These are phyloP conservation scores for Boletus semigastroideus DNA, from an alignment of 1,284 basidiomycete genomes.

Conservation along the genomic window DNA sequence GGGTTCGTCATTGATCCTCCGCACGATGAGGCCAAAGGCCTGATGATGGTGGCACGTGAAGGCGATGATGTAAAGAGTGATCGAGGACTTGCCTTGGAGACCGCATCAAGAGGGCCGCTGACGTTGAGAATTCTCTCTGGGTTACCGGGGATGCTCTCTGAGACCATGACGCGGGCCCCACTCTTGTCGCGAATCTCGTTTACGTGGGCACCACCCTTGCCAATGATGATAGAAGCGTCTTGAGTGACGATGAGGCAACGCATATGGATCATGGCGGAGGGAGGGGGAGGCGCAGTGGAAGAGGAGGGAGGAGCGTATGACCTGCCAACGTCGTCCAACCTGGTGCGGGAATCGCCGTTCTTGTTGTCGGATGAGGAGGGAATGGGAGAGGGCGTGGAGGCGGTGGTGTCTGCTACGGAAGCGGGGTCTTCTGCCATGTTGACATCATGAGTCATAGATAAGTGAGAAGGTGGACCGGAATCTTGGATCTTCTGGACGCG, in stretches of 20 bases:
- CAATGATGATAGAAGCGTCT: slow-evolving; percentile 99
- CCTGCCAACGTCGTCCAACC: slow-evolving; percentile 34
- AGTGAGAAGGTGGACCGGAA: slow-evolving; percentile 41
- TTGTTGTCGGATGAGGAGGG: slow-evolving; percentile 42
- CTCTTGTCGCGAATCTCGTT: slow-evolving; percentile 99
- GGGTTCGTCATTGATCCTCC: slow-evolving; percentile 98
- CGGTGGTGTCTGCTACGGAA: slow-evolving; percentile 50
- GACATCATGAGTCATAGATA: slow-evolving; percentile 53
- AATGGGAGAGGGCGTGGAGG: slow-evolving; percentile 54
- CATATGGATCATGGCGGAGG: slow-evolving; percentile 86
- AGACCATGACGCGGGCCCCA: slow-evolving; percentile 92
- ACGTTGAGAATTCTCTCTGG: slow-evolving; percentile 98
- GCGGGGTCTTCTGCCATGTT: slow-evolving; percentile 56
- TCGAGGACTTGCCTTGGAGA: slow-evolving; percentile 78
- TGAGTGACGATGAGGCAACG: slow-evolving; percentile 97
- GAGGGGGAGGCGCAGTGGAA: slow-evolving; percentile 41
- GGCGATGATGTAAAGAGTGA: slow-evolving; percentile 12
- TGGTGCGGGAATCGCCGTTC: slow-evolving; percentile 36
- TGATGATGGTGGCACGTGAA: slow-evolving; percentile 33
- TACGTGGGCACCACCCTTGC: slow-evolving; percentile 93
- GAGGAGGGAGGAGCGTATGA: slow-evolving; percentile 45
- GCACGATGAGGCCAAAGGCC: slow-evolving; percentile 99
- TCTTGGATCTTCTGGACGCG: slow-evolving; percentile 40
- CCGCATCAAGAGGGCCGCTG: slow-evolving; percentile 95
- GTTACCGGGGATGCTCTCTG: slow-evolving; percentile 95